Percentiles rank a stretch among this genome's conserved stretches.
phyloP scores from a whole-genome alignment of 306 rosid genomes.

The Vigna mungo region DNA sequence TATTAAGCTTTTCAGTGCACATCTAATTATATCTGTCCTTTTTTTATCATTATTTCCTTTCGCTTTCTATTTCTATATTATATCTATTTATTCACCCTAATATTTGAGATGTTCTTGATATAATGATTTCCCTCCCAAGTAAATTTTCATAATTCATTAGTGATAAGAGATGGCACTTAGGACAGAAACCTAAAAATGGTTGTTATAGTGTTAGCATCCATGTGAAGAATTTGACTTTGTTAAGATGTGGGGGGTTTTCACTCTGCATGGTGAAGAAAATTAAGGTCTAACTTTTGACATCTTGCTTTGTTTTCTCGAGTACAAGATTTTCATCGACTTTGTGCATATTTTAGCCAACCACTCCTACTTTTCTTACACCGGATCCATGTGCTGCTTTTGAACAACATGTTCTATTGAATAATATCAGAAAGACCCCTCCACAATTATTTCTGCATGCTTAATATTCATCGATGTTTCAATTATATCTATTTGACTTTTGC shows the following conservation, averaged over 20 bases:
- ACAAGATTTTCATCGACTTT: conserved; percentile 25
- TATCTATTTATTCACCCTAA: no score
- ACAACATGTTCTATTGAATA: neutral
- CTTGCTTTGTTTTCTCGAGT: conserved; percentile 31
- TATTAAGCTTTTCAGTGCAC: no score
- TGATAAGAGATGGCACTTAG: no score
- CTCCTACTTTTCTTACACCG: conserved; percentile 8
- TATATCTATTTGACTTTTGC: no score
- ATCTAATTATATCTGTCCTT: neutral
- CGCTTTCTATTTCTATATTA: no score
- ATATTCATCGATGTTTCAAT: no score
- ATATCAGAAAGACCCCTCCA: neutral
- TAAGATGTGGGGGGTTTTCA: neutral
- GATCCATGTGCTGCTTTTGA: conserved; percentile 24
- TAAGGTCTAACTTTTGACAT: neutral
- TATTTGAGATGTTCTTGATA: no score
- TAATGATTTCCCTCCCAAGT: no score
- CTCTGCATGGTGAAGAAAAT: conserved; percentile 35
- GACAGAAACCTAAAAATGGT: no score
- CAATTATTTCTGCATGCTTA: no score
- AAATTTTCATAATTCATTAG: no score
- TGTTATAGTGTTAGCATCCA: neutral
- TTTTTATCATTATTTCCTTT: no score
- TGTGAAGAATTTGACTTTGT: conserved; percentile 28
- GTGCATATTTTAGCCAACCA: conserved; percentile 9